Percentiles rank a stretch among this genome's conserved stretches.
These are phyloP conservation scores for Fusarium heterosporum DNA, from an alignment of 2,329 filamentous ascomycete species.

Conservation along the genomic window DNA sequence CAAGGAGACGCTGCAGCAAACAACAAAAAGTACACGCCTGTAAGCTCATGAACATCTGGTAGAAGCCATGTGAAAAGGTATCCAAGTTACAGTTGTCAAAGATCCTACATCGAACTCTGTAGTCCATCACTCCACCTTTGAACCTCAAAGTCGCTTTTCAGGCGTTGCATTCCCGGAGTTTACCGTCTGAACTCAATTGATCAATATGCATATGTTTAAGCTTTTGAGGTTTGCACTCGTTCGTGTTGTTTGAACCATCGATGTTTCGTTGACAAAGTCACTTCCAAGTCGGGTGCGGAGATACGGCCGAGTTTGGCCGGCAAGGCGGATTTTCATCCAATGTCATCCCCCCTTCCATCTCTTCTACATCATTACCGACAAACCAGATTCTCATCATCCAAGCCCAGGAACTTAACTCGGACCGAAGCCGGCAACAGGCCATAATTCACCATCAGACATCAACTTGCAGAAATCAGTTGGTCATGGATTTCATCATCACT, in stretches of 20 bases:
- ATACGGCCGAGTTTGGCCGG: neutral
- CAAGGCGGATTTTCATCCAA: neutral
- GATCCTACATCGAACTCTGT: neutral
- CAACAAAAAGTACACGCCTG: neutral
- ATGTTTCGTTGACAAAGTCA: slow-evolving; percentile 7
- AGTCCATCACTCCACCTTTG: neutral
- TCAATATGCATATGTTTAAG: too few species aligned
- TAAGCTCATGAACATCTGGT: too few species aligned
- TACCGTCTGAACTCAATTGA: neutral
- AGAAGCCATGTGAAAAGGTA: neutral
- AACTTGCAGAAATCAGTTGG: neutral
- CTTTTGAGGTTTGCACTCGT: neutral
- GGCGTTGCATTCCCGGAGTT: neutral
- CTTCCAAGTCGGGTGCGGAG: neutral
- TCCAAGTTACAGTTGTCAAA: neutral
- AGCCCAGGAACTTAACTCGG: neutral
- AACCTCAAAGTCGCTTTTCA: neutral
- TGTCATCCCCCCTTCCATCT: neutral
- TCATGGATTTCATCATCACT: neutral
- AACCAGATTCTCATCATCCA: neutral
- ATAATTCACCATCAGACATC: neutral
- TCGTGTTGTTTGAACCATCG: neutral
- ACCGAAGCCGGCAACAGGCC: slow-evolving; percentile 10
- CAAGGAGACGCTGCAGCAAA: neutral
- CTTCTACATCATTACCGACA: neutral